Base-by-base conservation (phyloP, 1,139 yeast genomes). In the Yamadazyma dendronema region DNA sequence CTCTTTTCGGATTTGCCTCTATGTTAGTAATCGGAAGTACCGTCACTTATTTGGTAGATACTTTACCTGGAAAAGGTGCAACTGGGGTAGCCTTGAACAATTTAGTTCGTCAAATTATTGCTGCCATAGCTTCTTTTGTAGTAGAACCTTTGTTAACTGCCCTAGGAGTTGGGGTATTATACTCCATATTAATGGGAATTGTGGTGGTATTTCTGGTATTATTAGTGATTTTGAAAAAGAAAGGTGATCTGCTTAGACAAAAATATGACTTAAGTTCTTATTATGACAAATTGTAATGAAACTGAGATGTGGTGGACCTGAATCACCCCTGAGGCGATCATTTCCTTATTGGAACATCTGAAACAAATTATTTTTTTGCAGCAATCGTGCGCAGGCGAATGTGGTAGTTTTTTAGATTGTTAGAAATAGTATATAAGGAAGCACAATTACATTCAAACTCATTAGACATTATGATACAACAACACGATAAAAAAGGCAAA, bases 51-150 rank as follows among this genome's bases (percentile, higher is more conserved):
- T 63, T 88, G 41, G 90, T 88, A 2, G 96, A 88, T 56, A 79
- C 89, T 0, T 67, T 88, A 35, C 96, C 96, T 0, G 95, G 95
- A 0, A 74, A 83, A 50, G 95, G 96, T 28, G 90, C 95, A 4
- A 84, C 95, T 0, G 96, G 95, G 1, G 87, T 87, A 30, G 95
- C 96, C 0, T 59, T 88, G 39, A 87, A 85, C 52, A 88, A 87
- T 52, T 70, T 88, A 42, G 67, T 83, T 28, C 70, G 96, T 50
- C 85, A 81, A 68, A 64, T 79, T 1, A 64, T 85, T 44, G 95
- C 95, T 0, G 87, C 95, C 0, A 66, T 73, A 3, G 90, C 87
- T 5, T 81, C 90, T 0, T 88, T 88, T 56, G 69, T 81, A 11
- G 79, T 84, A 1, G 89, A 82, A 33, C 95, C 95, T 0, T 63